Conservation (phyloP, 2,329 filamentous ascomycete genomes). For the Apiospora kogelbergensis region DNA sequence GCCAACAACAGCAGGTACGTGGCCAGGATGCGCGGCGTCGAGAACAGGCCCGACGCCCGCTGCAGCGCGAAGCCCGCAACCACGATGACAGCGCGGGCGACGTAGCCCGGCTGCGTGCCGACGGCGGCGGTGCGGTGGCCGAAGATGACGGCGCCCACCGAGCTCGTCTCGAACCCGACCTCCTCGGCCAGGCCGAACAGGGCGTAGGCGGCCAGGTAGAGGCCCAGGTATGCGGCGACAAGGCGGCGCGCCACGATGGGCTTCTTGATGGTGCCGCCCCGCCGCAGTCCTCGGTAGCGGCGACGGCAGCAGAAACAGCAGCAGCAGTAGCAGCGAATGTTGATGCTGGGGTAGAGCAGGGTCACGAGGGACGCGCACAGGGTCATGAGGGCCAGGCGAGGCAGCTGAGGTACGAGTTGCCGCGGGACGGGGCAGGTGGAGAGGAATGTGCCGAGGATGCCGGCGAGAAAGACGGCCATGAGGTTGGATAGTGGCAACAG, state of each 20-base stretch:
- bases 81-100: neutral
- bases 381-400: conserved; percentile 1
- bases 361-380: conserved; percentile 1
- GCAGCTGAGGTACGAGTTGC: neutral
- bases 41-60: neutral
- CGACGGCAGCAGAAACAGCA: neutral
- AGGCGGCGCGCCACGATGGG: conserved; percentile 5
- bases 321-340: neutral
- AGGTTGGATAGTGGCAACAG: neutral
- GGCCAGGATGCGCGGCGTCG: neutral
- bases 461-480: neutral
- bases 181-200: conserved; percentile 7
- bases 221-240: neutral
- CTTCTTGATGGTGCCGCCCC: neutral
- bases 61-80: neutral
- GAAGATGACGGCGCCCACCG: neutral
- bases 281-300: neutral
- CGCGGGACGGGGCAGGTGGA: neutral
- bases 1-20: neutral
- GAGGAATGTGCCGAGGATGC: neutral
- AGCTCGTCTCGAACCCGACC: conserved; percentile 4
- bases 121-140: neutral
- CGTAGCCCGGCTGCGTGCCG: neutral
- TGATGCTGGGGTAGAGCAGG: neutral
- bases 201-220: neutral